Evolutionary conservation across 768 basidiomycete species (phyloP), one percentile per base, ranked within the genome.

Genomic region (Podaxis sp.): DNA sequence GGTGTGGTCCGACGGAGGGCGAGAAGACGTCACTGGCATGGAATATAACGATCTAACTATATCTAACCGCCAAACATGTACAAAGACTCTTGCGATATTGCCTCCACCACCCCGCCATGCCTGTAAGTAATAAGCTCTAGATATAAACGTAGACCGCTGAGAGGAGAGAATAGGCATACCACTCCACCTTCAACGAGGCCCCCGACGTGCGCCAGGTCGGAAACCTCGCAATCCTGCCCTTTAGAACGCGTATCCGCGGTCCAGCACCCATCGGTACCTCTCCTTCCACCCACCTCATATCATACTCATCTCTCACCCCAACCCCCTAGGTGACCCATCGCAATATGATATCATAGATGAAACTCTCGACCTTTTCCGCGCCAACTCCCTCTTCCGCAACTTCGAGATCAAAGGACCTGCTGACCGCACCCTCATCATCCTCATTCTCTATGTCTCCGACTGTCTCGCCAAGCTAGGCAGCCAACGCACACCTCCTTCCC

Each of bases 391-490:
- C 64, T 99, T 99, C 79, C 90, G 97, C 71, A 98, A 98, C 79
- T 99, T 98, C 70, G 97, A 99, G 81, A 98, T 99, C 85, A 96
- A 98, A 74, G 96, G 95, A 17, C 93, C 94, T 59, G 94, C 95
- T 56, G 96, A 97, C 81, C 89, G 96, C 63, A 88, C 94, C 43
- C 84, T 99, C 71, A 98, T 99, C 80, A 86, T 98, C 74, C 87
- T 98, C 70, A 97, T 98, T 74, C 90, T 99, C 73, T 99, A 91
- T 79, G 87, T 98, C 70, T 98, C 96, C 50, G 97, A 99, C 78
- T 98, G 96, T 74, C 87, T 99, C 55, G 85, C 92, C 27, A 96
- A 94, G 78, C 81, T 99, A 68, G 91, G 94, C 29, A 79, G 82
- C 36, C 79, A 86, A 33, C 86, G 89, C 59, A 82, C 86, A 3